Evolutionary conservation across 208 protist genomes (phyloP), one percentile per base, ranked within the genome.

Genomic region (Wallacemonas sp.): DNA sequence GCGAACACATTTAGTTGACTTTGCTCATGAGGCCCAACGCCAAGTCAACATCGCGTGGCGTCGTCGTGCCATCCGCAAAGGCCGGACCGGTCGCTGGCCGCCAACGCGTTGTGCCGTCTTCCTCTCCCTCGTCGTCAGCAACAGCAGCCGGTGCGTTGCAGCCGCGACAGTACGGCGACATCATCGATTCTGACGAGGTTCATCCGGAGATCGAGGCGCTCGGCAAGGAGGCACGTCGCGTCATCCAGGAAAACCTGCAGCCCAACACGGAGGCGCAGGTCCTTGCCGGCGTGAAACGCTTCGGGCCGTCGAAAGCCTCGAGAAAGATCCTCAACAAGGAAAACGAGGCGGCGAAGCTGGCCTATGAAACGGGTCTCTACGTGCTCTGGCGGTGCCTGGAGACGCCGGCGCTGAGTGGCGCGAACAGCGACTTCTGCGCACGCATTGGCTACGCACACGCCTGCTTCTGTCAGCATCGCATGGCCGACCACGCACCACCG

Each of bases 381-480:
- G 81, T 73, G 19, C 61, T 92, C n/a, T 96, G 83, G 83, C 83
- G 89, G 32, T 87, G 68, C 63, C 29, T 61, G 23, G 81, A 80
- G 29, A 33, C 64, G 16, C 81, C 81, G 21, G 70, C 72, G 49
- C 68, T 85, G 36, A 65, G 60, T 12, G 80, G 81, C 21, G 71
- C 76, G 1, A 87, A 74, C 30, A 74, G 75, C n/a, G 89, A 96
- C 68, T 97, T 93, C 43, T 93, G 92, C 68, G 74, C 74, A 24
- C 78, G 92, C 11, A 23, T 96, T 34, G 92, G 90, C 26, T 82
- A 72, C 30, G 72, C 63, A 21, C 81, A 88, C 41, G 48, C 61
- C 19, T 97, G 90, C 69, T 95, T 97, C 72, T 97, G 92, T 70
- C 81, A 85, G 2, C 88, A 94, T 61, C 9, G 76, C 0, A 62